A percentile compares a stretch with the other conserved stretches of the same genome.
Evolutionary conservation across 73 alveolate species (phyloP).

Genomic region (Tetrahymena elliotti): DNA sequence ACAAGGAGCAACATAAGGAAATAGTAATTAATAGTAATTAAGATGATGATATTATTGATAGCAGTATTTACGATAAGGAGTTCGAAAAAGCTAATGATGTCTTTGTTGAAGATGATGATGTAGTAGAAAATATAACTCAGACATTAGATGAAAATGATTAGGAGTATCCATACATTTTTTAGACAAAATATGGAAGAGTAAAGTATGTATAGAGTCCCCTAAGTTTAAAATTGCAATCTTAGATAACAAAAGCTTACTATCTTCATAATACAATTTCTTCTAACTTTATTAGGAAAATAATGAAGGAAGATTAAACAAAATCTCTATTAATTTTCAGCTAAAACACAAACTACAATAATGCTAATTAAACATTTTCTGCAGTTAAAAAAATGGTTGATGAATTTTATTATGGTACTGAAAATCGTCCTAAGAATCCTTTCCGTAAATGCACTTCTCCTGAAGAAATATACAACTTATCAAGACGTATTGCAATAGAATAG

Average conservation of each 20-base stretch:
- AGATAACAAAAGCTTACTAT: background rate
- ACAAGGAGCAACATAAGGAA: background rate
- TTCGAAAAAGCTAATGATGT: background rate
- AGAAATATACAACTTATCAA: conserved; percentile 11
- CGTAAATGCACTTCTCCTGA: conserved; percentile 16
- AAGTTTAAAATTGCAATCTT: background rate
- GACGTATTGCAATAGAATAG: conserved; percentile 14
- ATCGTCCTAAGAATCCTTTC: conserved; percentile 27
- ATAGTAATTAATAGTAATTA: background rate
- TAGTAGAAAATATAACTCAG: background rate
- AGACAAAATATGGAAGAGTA: background rate
- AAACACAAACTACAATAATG: conserved; percentile 8
- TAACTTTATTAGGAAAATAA: background rate
- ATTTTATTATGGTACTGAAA: conserved; percentile 16
- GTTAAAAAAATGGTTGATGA: conserved; percentile 3
- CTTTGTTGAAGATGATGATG: background rate
- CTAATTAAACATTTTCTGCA: conserved; percentile 10
- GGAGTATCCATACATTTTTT: background rate
- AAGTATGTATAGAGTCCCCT: background rate
- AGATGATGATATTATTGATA: background rate
- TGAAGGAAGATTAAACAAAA: background rate
- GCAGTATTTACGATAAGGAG: background rate
- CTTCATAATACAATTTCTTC: background rate
- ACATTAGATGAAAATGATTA: background rate
- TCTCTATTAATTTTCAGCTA: background rate